phyloP scores from a whole-genome alignment of 805 yeast genomes.

The Ascoidea tarda region DNA sequence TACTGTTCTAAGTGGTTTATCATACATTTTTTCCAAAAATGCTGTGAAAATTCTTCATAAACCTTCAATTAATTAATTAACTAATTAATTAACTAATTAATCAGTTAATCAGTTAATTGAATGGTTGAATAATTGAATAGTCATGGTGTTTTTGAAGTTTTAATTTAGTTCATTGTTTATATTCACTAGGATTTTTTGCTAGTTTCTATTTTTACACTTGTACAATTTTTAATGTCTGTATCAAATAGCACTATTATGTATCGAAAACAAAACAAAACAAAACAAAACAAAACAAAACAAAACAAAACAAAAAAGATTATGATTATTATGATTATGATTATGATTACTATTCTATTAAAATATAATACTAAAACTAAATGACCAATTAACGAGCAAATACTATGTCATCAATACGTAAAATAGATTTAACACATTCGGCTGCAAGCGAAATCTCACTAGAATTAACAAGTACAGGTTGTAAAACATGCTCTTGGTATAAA shows the following conservation, averaged over 20 bases:
- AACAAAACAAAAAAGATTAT: too few species aligned
- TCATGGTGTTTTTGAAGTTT: too few species aligned
- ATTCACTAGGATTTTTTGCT: too few species aligned
- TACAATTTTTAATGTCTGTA: too few species aligned
- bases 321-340: background rate
- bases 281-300: too few species aligned
- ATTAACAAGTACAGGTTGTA: constrained; percentile 92
- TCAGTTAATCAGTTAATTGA: too few species aligned
- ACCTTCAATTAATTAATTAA: background rate
- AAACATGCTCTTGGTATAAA: constrained; percentile 83
- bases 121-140: too few species aligned
- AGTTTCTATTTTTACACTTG: too few species aligned
- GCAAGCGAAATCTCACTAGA: constrained; percentile 92
- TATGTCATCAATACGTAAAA: constrained; percentile 93
- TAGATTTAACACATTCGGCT: constrained; percentile 91
- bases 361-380: too few species aligned
- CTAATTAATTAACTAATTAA: too few species aligned
- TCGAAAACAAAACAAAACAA: background rate
- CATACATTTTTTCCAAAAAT: constrained; percentile 55
- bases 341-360: background rate
- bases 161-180: too few species aligned
- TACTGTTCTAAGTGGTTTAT: constrained; percentile 64
- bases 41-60: constrained; percentile 42
- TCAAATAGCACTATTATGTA: background rate
- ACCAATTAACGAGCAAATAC: constrained; percentile 61